phyloP scores from a whole-genome alignment of 768 basidiomycete species.

The Leucocoprinus sp. region DNA sequence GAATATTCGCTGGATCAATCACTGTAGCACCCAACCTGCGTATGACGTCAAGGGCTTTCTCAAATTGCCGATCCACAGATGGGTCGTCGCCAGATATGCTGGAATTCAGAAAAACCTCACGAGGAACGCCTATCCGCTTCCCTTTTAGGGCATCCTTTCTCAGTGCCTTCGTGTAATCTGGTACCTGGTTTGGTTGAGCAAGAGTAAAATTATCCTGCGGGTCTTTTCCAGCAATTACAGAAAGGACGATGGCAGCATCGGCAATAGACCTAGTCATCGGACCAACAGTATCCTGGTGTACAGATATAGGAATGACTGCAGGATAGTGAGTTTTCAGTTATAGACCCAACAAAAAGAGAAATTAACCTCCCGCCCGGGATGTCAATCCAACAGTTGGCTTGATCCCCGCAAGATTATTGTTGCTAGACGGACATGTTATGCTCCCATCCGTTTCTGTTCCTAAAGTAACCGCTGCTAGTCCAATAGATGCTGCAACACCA shows the following conservation, averaged over 20 bases:
- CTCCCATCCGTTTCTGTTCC: slow-evolving; percentile 48
- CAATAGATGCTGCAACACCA: slow-evolving; percentile 45
- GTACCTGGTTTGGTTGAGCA: slow-evolving; percentile 41
- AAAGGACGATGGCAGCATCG: slow-evolving; percentile 48
- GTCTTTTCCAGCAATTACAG: slow-evolving; percentile 46
- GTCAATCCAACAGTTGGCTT: slow-evolving; percentile 55
- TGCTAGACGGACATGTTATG: slow-evolving; percentile 41
- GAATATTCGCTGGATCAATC: slow-evolving; percentile 56
- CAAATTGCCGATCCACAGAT: slow-evolving; percentile 30
- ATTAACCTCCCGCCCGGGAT: slow-evolving; percentile 47
- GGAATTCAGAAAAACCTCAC: slow-evolving; percentile 28
- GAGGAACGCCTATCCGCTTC: slow-evolving; percentile 47
- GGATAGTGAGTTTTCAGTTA: not conserved
- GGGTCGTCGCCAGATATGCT: slow-evolving; percentile 25
- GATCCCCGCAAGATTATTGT: slow-evolving; percentile 52
- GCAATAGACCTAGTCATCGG: slow-evolving; percentile 45
- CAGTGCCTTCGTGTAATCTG: slow-evolving; percentile 49
- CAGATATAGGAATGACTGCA: slow-evolving; percentile 47
- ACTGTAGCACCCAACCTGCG: slow-evolving; percentile 38
- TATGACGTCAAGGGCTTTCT: slow-evolving; percentile 29
- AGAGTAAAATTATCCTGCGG: slow-evolving; percentile 47
- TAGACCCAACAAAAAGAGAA: slow-evolving; percentile 7
- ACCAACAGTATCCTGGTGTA: slow-evolving; percentile 51
- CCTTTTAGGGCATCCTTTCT: slow-evolving; percentile 38
- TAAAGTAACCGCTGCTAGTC: slow-evolving; percentile 39